phyloP scores from a whole-genome alignment of 2,329 filamentous ascomycete species.

The Metarhizium rileyi region DNA sequence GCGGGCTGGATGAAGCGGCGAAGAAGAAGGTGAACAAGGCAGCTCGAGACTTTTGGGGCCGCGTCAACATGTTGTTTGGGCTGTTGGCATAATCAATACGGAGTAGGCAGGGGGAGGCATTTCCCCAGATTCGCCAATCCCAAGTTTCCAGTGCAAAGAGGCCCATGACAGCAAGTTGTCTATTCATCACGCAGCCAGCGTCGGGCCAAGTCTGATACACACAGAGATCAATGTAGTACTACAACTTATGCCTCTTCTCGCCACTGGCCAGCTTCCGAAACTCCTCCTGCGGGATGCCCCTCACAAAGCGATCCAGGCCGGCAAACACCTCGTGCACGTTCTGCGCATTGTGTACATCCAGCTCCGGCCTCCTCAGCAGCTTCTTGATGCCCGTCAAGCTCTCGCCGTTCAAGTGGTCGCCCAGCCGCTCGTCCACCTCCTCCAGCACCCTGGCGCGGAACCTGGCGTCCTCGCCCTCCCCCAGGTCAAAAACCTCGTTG shows the following conservation, averaged over 20 bases:
- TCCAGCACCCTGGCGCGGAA: conserved; percentile 64
- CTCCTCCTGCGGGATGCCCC: conserved; percentile 76
- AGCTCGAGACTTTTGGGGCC: conserved; percentile 71
- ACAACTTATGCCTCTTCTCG: conserved; percentile 92
- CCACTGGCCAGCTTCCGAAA: conserved; percentile 77
- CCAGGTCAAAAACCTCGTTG: conserved; percentile 64
- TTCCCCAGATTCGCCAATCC: background rate
- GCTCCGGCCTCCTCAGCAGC: conserved; percentile 64
- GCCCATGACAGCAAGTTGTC: background rate
- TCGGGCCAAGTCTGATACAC: no score
- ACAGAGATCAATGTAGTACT: no score
- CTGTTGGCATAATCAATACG: conserved; percentile 47
- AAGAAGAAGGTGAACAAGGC: conserved; percentile 48
- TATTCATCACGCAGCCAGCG: no score
- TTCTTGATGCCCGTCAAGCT: conserved; percentile 79
- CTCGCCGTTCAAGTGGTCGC: conserved; percentile 67
- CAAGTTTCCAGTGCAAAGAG: background rate
- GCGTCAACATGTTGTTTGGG: conserved; percentile 73
- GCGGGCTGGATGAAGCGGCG: conserved; percentile 38
- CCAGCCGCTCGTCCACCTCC: conserved; percentile 75
- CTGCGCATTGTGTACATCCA: conserved; percentile 63
- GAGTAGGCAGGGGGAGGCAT: background rate
- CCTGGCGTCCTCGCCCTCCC: conserved; percentile 51
- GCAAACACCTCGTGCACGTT: conserved; percentile 79
- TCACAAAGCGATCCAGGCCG: conserved; percentile 71